Evolutionary conservation across 768 basidiomycete genomes (phyloP), one percentile per base, ranked within the genome.

Genomic region (Mycena maculata): DNA sequence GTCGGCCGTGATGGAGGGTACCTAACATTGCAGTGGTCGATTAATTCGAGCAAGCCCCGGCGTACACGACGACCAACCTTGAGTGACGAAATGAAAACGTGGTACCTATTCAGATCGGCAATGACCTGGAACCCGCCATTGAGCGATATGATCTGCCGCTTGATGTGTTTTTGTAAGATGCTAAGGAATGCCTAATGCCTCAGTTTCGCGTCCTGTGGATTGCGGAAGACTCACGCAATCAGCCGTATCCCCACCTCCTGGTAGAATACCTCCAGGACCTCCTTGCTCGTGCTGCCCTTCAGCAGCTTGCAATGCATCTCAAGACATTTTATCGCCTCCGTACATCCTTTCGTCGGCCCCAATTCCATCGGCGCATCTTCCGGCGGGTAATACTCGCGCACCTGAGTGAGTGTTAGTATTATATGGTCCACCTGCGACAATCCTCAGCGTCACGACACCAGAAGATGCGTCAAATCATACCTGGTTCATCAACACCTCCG

Each of bases 241-340:
- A 96, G 77, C 39, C 98, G 89, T 63, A 98, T 90, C 7, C 97
- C 97, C 49, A 99, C 93, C 78, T 99, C 98, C 78, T 96, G 94
- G 76, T 98, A 95, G 78, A 99, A 99, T 4, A 99, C 97, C 75
- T 99, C 98, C 36, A 99, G 81, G 4, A 99, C 96, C 71, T 99
- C 97, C 76, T 94, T 93, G 75, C 92, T 96, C 52, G 97, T 97
- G 69, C 93, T 98, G 0, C 96, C 97, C 69, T 92, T 92, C 54
- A 99, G 80, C 52, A 99, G 84, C 70, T 91, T 92, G 75, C 96
- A 97, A 77, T 99, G 98, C 81, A 86, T 89, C 76, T 95, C 90
- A 30, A 99, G 82, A 74, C 95, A 98, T 63, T 85, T 86, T 70
- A 98, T 95, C 1, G 95, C 94, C 72, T 97, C 93, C n/a, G 77